Evolutionary conservation across 768 basidiomycete genomes (phyloP).

Genomic region (Filobasidium floriforme): DNA sequence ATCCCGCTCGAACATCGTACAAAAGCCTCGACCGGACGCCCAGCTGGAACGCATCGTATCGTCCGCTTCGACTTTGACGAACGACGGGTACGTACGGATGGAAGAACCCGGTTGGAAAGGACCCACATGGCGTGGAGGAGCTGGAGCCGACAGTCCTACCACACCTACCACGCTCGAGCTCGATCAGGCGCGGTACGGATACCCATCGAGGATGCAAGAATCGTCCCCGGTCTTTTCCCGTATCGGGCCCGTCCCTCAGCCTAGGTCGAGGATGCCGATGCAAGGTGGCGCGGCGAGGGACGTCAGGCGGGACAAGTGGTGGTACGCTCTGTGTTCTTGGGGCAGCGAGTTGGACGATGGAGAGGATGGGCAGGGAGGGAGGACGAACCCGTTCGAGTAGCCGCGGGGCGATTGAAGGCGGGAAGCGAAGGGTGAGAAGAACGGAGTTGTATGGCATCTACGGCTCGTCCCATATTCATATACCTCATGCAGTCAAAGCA

Average conservation of each 20-base stretch:
- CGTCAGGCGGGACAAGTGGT: constrained; percentile 37
- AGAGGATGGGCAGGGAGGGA: constrained; percentile 33
- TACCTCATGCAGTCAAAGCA: no score
- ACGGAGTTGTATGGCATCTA: no score
- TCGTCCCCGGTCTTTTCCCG: background rate
- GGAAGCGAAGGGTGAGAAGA: no score
- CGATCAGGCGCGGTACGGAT: background rate
- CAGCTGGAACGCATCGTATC: no score
- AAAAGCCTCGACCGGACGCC: no score
- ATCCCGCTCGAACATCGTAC: no score
- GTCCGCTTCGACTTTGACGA: background rate
- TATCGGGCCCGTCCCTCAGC: background rate
- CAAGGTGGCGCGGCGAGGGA: background rate
- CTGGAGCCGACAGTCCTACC: background rate
- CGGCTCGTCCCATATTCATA: no score
- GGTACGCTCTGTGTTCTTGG: constrained; percentile 45
- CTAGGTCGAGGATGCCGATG: background rate
- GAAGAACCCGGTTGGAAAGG: constrained; percentile 16
- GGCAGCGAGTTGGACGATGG: constrained; percentile 41
- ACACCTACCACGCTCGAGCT: background rate
- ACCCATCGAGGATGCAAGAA: background rate
- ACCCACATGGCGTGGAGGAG: constrained; percentile 13
- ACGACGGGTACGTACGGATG: background rate
- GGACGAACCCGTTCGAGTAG: constrained; percentile 44
- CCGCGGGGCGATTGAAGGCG: no score